A percentile compares a stretch with the other conserved stretches of the same genome.
phyloP scores from a whole-genome alignment of 139 green algal species.

The Chlorokybus atmophyticus region DNA sequence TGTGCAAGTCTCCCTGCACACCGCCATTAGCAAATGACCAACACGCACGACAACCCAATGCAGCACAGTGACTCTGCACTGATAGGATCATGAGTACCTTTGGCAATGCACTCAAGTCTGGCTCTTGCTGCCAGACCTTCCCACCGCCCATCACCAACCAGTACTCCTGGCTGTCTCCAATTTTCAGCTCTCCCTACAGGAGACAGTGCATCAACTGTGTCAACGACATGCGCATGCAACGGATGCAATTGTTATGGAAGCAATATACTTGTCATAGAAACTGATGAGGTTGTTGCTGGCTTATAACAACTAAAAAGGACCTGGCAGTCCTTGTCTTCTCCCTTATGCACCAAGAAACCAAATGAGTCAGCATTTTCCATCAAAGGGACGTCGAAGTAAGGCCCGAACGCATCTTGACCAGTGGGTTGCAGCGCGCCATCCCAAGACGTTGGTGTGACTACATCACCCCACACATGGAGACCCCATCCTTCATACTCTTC shows the following conservation, averaged over 20 bases:
- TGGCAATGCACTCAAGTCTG: too few relatives aligned
- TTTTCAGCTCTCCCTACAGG: not conserved
- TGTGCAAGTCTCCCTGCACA: slow-evolving; percentile 10
- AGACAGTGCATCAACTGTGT: slow-evolving; percentile 3
- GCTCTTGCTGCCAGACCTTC: too few relatives aligned
- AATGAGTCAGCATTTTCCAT: not conserved
- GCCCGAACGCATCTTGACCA: slow-evolving; percentile 4
- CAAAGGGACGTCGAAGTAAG: slow-evolving; percentile 3
- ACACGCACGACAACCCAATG: not conserved
- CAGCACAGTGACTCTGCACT: not conserved
- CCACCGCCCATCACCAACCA: too few relatives aligned
- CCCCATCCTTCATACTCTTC: slow-evolving; percentile 16
- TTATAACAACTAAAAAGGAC: not conserved
- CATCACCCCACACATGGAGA: slow-evolving; percentile 17
- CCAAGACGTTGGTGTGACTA: slow-evolving; percentile 1
- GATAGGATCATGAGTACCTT: not conserved
- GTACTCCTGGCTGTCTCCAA: slow-evolving; percentile 13
- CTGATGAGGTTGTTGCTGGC: not conserved
- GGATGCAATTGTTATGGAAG: not conserved
- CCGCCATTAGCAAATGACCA: not conserved
- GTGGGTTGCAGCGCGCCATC: not conserved
- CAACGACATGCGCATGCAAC: not conserved
- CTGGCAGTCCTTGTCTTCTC: slow-evolving; percentile 12
- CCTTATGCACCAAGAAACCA: slow-evolving; percentile 12
- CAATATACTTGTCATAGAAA: not conserved